Evolutionary conservation across 768 basidiomycete species (phyloP).

Genomic region (Auricularia sp.): DNA sequence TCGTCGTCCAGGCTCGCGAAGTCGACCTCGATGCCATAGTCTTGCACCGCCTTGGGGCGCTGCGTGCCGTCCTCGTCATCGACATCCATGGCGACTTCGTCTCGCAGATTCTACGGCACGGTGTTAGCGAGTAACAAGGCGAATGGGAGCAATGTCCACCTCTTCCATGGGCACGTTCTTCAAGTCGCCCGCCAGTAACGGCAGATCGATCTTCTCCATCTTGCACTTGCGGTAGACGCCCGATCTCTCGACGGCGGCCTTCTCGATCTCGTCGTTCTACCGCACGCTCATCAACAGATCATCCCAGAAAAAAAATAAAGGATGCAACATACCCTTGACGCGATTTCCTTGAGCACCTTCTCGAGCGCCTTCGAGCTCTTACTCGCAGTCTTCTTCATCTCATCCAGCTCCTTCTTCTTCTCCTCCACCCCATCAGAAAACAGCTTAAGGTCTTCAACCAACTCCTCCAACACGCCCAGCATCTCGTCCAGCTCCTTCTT

Average conservation of each 20-base stretch:
- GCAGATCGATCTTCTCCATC: constrained; percentile 83
- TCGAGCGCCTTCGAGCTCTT: constrained; percentile 74
- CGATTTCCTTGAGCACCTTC: constrained; percentile 84
- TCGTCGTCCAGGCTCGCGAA: constrained; percentile 68
- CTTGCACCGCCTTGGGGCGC: constrained; percentile 55
- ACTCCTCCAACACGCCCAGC: constrained; percentile 42
- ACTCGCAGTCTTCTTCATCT: constrained; percentile 56
- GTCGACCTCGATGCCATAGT: constrained; percentile 86
- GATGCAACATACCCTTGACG: constrained; percentile 45
- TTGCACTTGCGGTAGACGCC: constrained; percentile 85
- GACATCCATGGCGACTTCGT: constrained; percentile 85
- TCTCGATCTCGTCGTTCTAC: constrained; percentile 87
- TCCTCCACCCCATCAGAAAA: constrained; percentile 61
- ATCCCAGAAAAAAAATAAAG: too few relatives aligned
- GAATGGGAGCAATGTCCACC: constrained; percentile 32
- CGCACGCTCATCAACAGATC: too few relatives aligned
- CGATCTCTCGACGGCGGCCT: constrained; percentile 74
- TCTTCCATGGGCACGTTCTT: constrained; percentile 93
- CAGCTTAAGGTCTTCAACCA: constrained; percentile 52
- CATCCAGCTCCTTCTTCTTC: constrained; percentile 63
- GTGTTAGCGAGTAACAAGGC: too few relatives aligned
- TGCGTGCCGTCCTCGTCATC: constrained; percentile 83
- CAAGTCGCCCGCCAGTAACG: constrained; percentile 64
- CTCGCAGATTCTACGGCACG: constrained; percentile 53
- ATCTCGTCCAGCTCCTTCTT: constrained; percentile 51